Conservation (phyloP, 176 grass and related monocot genomes). For the Metroxylon sagu region DNA sequence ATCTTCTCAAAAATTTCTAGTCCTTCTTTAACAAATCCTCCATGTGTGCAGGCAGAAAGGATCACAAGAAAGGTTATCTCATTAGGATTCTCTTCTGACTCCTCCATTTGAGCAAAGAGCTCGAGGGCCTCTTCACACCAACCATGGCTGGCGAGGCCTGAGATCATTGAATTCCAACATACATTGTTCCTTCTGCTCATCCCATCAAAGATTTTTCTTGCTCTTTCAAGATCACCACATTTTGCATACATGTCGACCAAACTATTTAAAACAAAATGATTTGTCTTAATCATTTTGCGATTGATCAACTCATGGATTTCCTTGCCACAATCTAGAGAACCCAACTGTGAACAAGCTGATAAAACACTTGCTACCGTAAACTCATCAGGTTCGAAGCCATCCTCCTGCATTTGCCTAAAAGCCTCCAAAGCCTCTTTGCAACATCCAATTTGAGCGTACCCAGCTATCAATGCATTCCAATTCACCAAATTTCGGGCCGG, state of each 20-base stretch:
- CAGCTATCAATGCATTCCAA: conserved; percentile 48
- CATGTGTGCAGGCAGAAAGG: conserved; percentile 56
- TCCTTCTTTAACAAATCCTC: conserved; percentile 57
- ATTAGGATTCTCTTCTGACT: conserved; percentile 29
- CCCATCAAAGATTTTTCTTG: conserved; percentile 34
- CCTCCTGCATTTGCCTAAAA: conserved; percentile 28
- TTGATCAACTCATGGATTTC: conserved; percentile 46
- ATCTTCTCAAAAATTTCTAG: conserved; percentile 48
- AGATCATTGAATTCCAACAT: conserved; percentile 70
- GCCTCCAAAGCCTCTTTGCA: conserved; percentile 33
- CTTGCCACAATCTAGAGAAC: conserved; percentile 23
- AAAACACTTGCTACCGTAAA: conserved; percentile 48
- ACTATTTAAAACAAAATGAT: conserved; percentile 54
- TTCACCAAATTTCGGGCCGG: conserved; percentile 44
- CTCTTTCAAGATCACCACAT: conserved; percentile 41
- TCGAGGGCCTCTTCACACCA: conserved; percentile 25
- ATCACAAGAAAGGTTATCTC: conserved; percentile 41
- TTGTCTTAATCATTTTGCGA: conserved; percentile 34
- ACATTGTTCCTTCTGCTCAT: conserved; percentile 33
- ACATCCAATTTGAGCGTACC: conserved; percentile 44
- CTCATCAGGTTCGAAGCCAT: conserved; percentile 39
- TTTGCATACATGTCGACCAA: conserved; percentile 75
- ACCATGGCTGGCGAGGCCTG: conserved; percentile 51
- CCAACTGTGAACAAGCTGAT: conserved; percentile 55
- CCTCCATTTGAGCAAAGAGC: conserved; percentile 47